Base-by-base conservation (phyloP, 2,329 filamentous ascomycete species). In the Sporothrix brunneoviolacea region DNA sequence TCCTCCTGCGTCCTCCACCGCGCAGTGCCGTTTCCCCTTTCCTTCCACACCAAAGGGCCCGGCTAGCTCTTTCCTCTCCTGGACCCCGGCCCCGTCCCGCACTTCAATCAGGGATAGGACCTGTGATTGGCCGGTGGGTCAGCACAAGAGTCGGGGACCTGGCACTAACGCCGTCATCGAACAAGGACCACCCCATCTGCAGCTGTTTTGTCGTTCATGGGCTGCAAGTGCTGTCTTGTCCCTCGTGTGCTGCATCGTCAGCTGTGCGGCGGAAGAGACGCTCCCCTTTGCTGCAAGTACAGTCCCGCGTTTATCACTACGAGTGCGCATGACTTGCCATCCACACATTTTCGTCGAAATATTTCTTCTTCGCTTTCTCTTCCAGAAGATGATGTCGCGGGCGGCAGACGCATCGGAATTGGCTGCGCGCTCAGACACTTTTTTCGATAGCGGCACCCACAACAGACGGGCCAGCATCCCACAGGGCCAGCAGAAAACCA, bases 91-190 rank as follows among this genome's bases (percentile, higher is more conserved):
- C 13, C 41, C 27, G 51, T 53, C 52, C 50, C 45, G 52, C 51
- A 50, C 43, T 44, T 55, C 48, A 52, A 33, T 54, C 50, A 55
- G 55, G 57, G 57, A 58, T 57, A 35, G 18, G 36, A 10, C 4
- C 21, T 50, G 15, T 57, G 55, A 54, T 58, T 58, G 24, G 24
- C 24, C 10, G 24, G 24, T 10, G 10, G 24, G n/a, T 22, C 30
- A 45, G 19, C 19, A 22, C 42, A 51, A 33, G 19, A 38, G 43
- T 28, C 38, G 27, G 42, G 30, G 41, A 8, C 33, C 39, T 32
- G 9, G 40, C 48, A 50, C 40, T 32, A 43, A 42, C 18, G 32
- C 21, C 18, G 21, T 41, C 38, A 27, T 15, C n/a, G n/a, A n/a
- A n/a, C n/a, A n/a, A n/a, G n/a, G n/a, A n/a, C n/a, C n/a, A 30